phyloP scores from a whole-genome alignment of 306 rosid genomes.

The Cucumis melo region DNA sequence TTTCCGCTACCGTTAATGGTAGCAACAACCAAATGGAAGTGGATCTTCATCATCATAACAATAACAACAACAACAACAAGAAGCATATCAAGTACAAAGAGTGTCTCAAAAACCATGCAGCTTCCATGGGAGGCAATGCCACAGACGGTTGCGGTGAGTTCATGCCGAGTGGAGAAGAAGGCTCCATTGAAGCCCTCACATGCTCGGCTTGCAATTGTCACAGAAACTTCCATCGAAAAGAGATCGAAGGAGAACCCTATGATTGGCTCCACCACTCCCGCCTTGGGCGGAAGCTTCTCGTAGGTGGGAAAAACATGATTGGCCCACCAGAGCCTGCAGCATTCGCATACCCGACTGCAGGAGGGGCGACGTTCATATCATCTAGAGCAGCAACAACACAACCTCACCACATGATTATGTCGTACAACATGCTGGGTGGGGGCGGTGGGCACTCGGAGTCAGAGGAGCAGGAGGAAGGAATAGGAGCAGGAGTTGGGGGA shows the following conservation, averaged over 20 bases:
- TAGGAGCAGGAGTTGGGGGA: background rate
- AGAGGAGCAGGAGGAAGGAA: slow-evolving; percentile 47
- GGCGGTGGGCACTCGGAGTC: slow-evolving; percentile 42
- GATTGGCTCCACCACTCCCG: slow-evolving; percentile 10
- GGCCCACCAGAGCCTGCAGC: slow-evolving; percentile 16
- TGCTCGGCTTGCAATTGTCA: slow-evolving; percentile 89
- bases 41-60: background rate
- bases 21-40: background rate
- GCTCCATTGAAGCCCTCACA: slow-evolving; percentile 58
- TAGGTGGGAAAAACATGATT: slow-evolving; percentile 9
- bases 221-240: slow-evolving; percentile 84
- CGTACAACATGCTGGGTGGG: slow-evolving; percentile 37
- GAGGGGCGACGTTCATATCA: slow-evolving; percentile 31
- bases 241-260: slow-evolving; percentile 31
- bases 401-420: slow-evolving; percentile 50
- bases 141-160: slow-evolving; percentile 89
- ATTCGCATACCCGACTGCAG: slow-evolving; percentile 30
- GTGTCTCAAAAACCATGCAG: slow-evolving; percentile 88
- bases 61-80: background rate
- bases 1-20: slow-evolving; percentile 4
- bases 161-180: slow-evolving; percentile 85
- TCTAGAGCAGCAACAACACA: slow-evolving; percentile 30
- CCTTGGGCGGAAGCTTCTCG: background rate
- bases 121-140: slow-evolving; percentile 83
- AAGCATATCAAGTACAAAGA: slow-evolving; percentile 42